These are phyloP conservation scores for Senecio squalidus DNA, from an alignment of 140 eudicot species.

Conservation along the genomic window DNA sequence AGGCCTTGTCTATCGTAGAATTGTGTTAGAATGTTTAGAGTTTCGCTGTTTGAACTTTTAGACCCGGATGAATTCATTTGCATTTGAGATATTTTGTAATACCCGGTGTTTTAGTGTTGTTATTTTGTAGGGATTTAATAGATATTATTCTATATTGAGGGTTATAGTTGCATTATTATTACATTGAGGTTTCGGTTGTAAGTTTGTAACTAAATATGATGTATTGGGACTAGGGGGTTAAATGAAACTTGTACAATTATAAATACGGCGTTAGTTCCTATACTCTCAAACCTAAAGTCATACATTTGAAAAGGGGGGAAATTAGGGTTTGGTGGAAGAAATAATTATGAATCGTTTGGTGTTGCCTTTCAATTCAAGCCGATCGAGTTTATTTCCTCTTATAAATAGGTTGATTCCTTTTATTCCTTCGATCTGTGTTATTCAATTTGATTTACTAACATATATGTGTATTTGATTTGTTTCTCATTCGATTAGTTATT, in stretches of 20 bases:
- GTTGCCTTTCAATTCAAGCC: no score
- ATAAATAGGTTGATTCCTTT: no score
- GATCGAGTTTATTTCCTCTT: no score
- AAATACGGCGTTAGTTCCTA: background rate
- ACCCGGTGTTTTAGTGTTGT: background rate
- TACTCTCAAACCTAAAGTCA: background rate
- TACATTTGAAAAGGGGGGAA: background rate
- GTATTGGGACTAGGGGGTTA: background rate
- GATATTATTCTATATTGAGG: constrained; percentile 5
- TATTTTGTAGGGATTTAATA: constrained; percentile 4
- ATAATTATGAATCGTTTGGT: background rate
- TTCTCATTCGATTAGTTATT: background rate
- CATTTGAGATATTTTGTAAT: background rate
- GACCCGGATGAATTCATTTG: background rate
- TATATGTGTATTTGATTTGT: background rate
- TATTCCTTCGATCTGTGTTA: background rate
- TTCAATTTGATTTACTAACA: background rate
- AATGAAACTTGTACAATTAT: constrained; percentile 1
- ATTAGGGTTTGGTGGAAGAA: background rate
- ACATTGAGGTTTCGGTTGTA: constrained; percentile 1
- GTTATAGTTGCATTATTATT: background rate
- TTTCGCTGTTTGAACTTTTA: background rate
- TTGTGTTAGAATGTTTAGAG: background rate
- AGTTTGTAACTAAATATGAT: background rate
- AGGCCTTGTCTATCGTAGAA: background rate